phyloP scores from a whole-genome alignment of 1,284 basidiomycete species.

The Ganoderma leucocontextum region DNA sequence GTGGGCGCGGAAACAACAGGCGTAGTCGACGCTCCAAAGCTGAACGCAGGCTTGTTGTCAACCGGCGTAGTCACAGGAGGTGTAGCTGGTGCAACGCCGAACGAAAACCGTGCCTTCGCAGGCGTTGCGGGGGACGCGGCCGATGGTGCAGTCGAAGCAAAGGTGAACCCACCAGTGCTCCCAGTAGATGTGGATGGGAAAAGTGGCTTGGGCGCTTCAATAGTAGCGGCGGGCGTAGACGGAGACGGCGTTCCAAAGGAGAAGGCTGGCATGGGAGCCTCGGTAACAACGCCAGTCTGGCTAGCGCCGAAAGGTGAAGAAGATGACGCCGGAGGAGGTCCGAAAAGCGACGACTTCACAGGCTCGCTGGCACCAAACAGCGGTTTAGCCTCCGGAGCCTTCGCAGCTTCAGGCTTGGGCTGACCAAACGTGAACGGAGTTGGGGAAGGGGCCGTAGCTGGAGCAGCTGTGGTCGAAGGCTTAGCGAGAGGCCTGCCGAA shows the following conservation, averaged over 20 bases:
- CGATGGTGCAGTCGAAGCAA: conserved; percentile 30
- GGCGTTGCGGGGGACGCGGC: conserved; percentile 28
- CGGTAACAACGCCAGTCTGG: conserved; percentile 26
- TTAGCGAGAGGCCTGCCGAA: neutral
- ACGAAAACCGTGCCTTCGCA: conserved; percentile 38
- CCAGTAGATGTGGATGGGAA: conserved; percentile 36
- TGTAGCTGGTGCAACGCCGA: conserved; percentile 33
- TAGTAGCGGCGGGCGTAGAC: conserved; percentile 29
- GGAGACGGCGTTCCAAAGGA: conserved; percentile 33
- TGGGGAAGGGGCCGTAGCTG: conserved; percentile 18
- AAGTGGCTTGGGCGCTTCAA: conserved; percentile 41
- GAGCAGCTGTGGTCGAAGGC: conserved; percentile 9
- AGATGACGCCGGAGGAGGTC: conserved; percentile 26
- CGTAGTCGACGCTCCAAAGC: conserved; percentile 33
- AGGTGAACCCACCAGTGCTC: conserved; percentile 33
- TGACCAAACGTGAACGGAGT: conserved; percentile 28
- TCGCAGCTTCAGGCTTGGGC: conserved; percentile 27
- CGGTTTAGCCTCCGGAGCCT: conserved; percentile 27
- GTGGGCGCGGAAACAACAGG: conserved; percentile 23
- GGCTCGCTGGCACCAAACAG: conserved; percentile 23
- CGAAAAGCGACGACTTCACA: conserved; percentile 26
- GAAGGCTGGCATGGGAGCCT: conserved; percentile 37
- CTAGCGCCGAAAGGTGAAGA: conserved; percentile 31
- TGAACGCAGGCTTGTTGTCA: conserved; percentile 36
- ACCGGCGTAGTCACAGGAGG: conserved; percentile 32